Evolutionary conservation across 345 rosid species (phyloP), one percentile per base, ranked within the genome.

Genomic region (Murraya koenigii): DNA sequence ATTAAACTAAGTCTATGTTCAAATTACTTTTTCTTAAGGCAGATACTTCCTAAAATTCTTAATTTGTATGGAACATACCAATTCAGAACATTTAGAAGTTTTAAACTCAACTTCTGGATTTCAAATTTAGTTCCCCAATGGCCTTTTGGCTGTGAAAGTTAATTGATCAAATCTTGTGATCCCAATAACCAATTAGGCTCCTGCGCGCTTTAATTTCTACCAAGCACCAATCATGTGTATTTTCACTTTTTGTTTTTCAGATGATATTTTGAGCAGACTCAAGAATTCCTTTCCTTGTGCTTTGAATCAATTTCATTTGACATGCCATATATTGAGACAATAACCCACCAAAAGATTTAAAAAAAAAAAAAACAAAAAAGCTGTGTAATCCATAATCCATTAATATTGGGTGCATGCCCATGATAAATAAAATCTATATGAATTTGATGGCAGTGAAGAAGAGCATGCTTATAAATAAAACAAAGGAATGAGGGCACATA

Each of bases 401-500:
- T 71, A 33, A 35, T 71, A 32, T 35, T 54, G 7, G 44, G 35
- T 65, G 44, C 25, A 33, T 35, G 69, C 25, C 69, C 66, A 61
- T 26, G 66, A 61, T 64, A 33, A 64, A 20, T 17, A 64, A 65
- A 35, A 20, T 33, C 25, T 65, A 5, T 20, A 36, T 58, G 66
- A 22, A 74, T 19, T 41, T 41, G 77, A 38, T 23, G 68, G 26
- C 19, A 28, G 68, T 39, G 54, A 49, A 8, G 38, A 32, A 28
- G 69, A 75, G 82, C 62, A 78, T 77, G 58, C 3, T 26, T 17
- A 84, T 60, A 84, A 80, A 79, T 79, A 33, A 1, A 61, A 23
- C 39, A 78, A 58, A 62, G 61, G 64, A 52, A 52, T 2, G 59
- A 75, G 92, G 87, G 80, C 59, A 78, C 33, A 63, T 60, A 62